Evolutionary conservation across 352 stramenopile genomes (phyloP), one percentile per base, ranked within the genome.

Genomic region (Pythium aristosporum): DNA sequence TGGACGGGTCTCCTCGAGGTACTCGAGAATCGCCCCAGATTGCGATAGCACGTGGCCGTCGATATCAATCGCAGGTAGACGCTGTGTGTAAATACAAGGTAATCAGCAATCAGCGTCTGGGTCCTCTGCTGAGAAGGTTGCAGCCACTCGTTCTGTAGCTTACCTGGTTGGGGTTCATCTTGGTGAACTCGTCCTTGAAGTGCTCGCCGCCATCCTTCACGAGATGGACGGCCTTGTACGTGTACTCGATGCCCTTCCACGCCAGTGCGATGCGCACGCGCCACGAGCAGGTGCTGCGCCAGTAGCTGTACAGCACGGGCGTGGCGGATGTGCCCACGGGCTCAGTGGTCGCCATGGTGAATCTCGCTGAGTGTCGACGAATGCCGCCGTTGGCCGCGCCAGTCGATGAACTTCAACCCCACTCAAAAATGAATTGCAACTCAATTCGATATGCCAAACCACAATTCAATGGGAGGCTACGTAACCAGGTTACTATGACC

Each of bases 1-100:
- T 1, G 88, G 74, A 67, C 88, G 92, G 28, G 79, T 88, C 56
- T 92, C 80, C 43, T 98, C 92, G 13, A 98, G 68, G 68, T 98
- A 98, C 67, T 98, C 91, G 63, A 98, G 79, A 58, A 98, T 98
- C 13, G 92, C 89, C 36, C 88, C 64, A 0, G 85, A 97, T 68
- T 98, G 93, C 36, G 86, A 80, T 10, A 94, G 71, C 21, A 75
- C 63, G 23, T 77, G 72, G 46, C 77, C 79, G 25, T 91, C 82
- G 63, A 93, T 96, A 62, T 92, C 73, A 20, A 98, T 71, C 39
- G 82, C 67, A 9, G 95, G 92, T 30, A 94, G 47, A 42, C 85
- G 85, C 77, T 89, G 50, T 11, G 50, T 13, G 42, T 23, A 30
- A 8, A 49, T 36, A n/a, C 3, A 44, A 2, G 12, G 48, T 67